These are phyloP conservation scores for Xerocomus spinulosus DNA, from an alignment of 768 basidiomycete species.

Conservation along the genomic window DNA sequence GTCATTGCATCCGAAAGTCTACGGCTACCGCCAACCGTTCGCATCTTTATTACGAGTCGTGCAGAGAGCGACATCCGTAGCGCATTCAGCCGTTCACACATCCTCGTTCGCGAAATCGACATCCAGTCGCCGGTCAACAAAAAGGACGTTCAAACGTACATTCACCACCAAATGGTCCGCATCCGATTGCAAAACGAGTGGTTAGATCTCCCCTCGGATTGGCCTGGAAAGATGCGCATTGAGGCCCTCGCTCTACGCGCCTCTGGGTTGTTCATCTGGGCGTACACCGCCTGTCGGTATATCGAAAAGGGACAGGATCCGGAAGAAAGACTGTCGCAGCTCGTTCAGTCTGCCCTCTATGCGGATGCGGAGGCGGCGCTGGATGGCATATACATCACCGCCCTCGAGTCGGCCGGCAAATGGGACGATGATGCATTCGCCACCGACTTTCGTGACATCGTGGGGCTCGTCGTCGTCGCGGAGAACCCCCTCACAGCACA, in stretches of 20 bases:
- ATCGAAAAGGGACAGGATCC: constrained; percentile 30
- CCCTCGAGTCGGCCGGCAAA: constrained; percentile 27
- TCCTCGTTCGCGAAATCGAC: constrained; percentile 22
- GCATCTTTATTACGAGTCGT: constrained; percentile 32
- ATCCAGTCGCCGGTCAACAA: constrained; percentile 24
- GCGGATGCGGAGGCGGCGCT: constrained; percentile 26
- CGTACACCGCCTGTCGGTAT: constrained; percentile 31
- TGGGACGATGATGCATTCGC: constrained; percentile 30
- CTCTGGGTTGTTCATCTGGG: constrained; percentile 33
- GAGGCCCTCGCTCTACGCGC: constrained; percentile 24
- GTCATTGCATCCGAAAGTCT: constrained; percentile 23
- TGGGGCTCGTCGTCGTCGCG: constrained; percentile 30
- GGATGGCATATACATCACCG: constrained; percentile 29
- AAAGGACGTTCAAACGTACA: constrained; percentile 23
- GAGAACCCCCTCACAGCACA: constrained; percentile 23
- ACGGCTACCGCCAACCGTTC: constrained; percentile 21
- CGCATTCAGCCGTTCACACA: constrained; percentile 10
- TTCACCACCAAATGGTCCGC: constrained; percentile 23
- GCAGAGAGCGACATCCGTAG: constrained; percentile 27
- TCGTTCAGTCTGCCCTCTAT: constrained; percentile 18
- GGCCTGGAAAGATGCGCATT: constrained; percentile 23
- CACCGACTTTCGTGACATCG: constrained; percentile 29
- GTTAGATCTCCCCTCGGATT: constrained; percentile 25
- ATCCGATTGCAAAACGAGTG: constrained; percentile 27
- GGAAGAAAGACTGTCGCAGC: constrained; percentile 25